These are phyloP conservation scores for Hordeum marinum DNA, from an alignment of 176 grass and related monocot genomes.

Conservation along the genomic window DNA sequence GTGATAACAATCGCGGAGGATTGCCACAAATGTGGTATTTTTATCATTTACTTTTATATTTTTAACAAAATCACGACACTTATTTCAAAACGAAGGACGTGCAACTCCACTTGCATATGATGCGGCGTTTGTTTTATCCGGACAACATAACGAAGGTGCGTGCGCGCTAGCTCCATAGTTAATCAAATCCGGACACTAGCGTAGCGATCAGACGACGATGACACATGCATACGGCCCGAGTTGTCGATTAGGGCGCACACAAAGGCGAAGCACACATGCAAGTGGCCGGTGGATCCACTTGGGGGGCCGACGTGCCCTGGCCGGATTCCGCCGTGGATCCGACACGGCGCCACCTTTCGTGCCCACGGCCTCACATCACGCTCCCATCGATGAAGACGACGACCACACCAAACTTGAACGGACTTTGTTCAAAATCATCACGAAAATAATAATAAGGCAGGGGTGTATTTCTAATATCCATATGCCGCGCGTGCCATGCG, in stretches of 20 bases:
- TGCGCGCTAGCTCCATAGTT: neutral
- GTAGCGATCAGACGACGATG: neutral
- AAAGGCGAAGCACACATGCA: neutral
- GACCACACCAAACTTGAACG: neutral
- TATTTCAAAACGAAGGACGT: no score
- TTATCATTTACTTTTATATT: no score
- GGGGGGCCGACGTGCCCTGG: neutral
- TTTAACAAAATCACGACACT: no score
- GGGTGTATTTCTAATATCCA: neutral
- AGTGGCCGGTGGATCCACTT: neutral
- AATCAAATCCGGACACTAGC: neutral
- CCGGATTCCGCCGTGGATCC: neutral
- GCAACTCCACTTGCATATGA: neutral
- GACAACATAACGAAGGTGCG: no score
- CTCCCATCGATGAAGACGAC: neutral
- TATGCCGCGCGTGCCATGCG: neutral
- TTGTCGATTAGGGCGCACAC: neutral
- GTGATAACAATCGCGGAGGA: no score
- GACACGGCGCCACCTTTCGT: neutral
- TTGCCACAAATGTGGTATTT: no score
- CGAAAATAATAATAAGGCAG: no score
- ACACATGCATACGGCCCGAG: neutral
- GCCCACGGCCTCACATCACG: neutral
- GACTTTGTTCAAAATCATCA: neutral
- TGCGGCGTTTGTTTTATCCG: no score